Evolutionary conservation across 371 early-diverging fungal species (phyloP), one percentile per base, ranked within the genome.

Genomic region (Dichotomocladium elegans): DNA sequence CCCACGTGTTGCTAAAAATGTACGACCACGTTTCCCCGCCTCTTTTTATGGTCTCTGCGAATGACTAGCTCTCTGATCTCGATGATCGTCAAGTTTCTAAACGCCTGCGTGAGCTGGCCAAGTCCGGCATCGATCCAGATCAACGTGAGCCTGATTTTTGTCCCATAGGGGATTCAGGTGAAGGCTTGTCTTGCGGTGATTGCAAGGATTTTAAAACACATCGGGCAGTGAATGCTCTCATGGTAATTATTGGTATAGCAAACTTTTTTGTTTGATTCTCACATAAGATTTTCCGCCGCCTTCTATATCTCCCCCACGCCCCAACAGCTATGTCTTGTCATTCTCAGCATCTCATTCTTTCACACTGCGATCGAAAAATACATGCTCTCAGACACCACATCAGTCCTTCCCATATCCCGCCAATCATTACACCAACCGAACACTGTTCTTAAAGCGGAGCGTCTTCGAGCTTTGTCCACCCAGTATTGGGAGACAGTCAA

Each of bases 171-270:
- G 54, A 40, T 4, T 22, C 30, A 0, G 31, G 24, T 6, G 51
- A 53, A 41, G 37, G 42, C 8, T 57, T 53, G 24, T 35, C 51
- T 4, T 60, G 55, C 37, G 50, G 51, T 4, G 60, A 64, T 12
- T 53, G 60, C 41, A 64, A 64, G 41, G 53, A 67, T n/a, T 60
- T 62, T 35, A 67, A 55, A 31, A 60, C 67, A 3, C 63, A 55
- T 55, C 57, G 67, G 37, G 58, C 60, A 21, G 11, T 62, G 2
- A 59, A 59, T 47, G 67, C 60, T 10, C 42, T 67, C 14, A 30
- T 67, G 30, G 66, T 65, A 61, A 55, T n/a, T 45, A 31, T n/a
- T n/a, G n/a, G n/a, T n/a, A n/a, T 25, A 14, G 46, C 27, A 42
- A 19, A 43, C 12, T 30, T 30, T 17, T 33, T 30, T 29, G 15